phyloP scores from a whole-genome alignment of 1,284 basidiomycete species.

The Ustilago nuda region DNA sequence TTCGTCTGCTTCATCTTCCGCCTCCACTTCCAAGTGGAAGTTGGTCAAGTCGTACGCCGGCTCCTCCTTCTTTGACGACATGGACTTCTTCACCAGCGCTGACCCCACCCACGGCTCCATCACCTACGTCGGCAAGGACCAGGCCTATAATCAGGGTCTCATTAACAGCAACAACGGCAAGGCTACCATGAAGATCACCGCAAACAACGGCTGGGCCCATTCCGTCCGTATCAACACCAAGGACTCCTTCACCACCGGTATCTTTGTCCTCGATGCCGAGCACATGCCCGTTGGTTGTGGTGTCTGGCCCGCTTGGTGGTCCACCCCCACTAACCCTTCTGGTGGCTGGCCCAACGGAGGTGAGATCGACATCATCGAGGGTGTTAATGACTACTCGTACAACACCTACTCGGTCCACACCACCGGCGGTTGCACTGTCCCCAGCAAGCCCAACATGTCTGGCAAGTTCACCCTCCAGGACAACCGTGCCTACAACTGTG shows the following conservation, averaged over 20 bases:
- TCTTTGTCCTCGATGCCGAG: constrained; percentile 57
- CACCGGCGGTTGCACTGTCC: constrained; percentile 42
- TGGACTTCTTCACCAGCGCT: constrained; percentile 52
- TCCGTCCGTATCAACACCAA: constrained; percentile 57
- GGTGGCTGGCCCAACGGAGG: constrained; percentile 61
- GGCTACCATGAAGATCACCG: constrained; percentile 46
- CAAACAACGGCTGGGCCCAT: constrained; percentile 40
- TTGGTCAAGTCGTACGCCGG: constrained; percentile 53
- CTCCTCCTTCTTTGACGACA: constrained; percentile 53
- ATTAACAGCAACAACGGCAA: constrained; percentile 43
- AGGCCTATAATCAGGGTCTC: constrained; percentile 38
- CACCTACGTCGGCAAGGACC: constrained; percentile 39
- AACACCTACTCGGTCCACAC: constrained; percentile 62
- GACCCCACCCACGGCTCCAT: constrained; percentile 57
- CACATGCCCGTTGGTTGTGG: constrained; percentile 62
- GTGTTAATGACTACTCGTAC: constrained; percentile 54
- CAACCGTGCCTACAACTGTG: constrained; percentile 73
- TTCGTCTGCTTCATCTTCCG: constrained; percentile 23
- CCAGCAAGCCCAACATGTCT: constrained; percentile 29
- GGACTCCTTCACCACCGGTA: constrained; percentile 53
- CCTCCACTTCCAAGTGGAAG: constrained; percentile 37
- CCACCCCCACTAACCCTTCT: constrained; percentile 38
- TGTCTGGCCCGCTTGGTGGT: constrained; percentile 67
- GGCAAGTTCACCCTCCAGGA: constrained; percentile 42
- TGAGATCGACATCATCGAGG: constrained; percentile 65